Evolutionary conservation across 805 yeast species (phyloP), one percentile per base, ranked within the genome.

Genomic region (Candida silvicultrix): DNA sequence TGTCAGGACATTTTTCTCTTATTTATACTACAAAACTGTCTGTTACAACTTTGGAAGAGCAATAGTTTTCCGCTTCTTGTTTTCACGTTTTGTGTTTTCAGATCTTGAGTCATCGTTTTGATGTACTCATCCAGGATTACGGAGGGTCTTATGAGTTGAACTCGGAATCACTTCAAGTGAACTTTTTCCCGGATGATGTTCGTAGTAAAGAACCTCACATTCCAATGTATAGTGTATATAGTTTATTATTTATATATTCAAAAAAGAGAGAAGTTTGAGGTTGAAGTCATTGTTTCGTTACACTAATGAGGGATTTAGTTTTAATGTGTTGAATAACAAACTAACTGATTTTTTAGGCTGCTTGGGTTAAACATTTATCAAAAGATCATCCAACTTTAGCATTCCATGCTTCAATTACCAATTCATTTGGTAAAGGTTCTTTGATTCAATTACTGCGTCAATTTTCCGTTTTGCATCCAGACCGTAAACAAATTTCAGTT

Each of bases 41-140:
- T 90, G 97, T 92, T 90, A 92, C 92, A 80, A 83, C 95, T 81
- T 86, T 90, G 97, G 97, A 76, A 90, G 81, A 90, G 64, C 57
- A 78, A 87, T 71, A 67, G 68, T 70, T 64, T 70, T 76, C 83
- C 81, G 78, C 69, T 64, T 69, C 72, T 60, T 60, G 49, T 51
- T 50, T 46, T 56, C 64, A 67, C 82, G 80, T 73, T 74, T 67
- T 74, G 79, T 69, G 69, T 60, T 53, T 63, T 45, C 41, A 46
- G 53, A 46, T 52, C 45, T 51, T 48, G 54, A 48, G 41, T 34
- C 44, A 37, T 62, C 70, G 71, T 67, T 64, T 53, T 66, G 70
- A 51, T 48, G 39, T 31, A 35, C 28, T 53, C 56, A 48, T 50
- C 39, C 45, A 57, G 64, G 60, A 42, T 49, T 38, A 45, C 54